Conservation (phyloP, 495 filamentous ascomycete species). For the Penicilliopsis zonata region DNA sequence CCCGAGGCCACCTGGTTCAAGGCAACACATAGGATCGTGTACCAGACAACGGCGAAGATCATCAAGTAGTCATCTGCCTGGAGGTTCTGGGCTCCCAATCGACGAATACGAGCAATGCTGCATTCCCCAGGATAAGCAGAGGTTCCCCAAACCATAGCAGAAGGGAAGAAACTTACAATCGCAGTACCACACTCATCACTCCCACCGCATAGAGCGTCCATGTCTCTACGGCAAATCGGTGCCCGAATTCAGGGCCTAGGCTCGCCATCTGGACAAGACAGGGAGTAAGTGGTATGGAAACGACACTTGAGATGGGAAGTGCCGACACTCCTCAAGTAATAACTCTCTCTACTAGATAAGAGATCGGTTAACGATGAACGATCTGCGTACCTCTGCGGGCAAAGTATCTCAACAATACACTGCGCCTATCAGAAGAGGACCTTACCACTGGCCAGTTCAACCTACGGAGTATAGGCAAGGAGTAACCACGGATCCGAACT, state of each 20-base stretch:
- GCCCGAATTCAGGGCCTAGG: slow-evolving; percentile 19
- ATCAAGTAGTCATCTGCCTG: slow-evolving; percentile 43
- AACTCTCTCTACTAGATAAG: too few species aligned
- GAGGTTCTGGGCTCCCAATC: slow-evolving; percentile 31
- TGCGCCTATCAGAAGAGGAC: too few species aligned
- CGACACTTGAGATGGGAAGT: too few species aligned
- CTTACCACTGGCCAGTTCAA: too few species aligned
- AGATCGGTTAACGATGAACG: too few species aligned
- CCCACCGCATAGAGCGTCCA: slow-evolving; percentile 37
- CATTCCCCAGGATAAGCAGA: too few species aligned
- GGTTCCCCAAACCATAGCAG: not conserved
- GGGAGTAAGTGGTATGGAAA: too few species aligned
- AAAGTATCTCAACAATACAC: too few species aligned
- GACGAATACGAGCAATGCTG: slow-evolving; percentile 36
- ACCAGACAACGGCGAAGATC: slow-evolving; percentile 35
- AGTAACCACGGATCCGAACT: too few species aligned
- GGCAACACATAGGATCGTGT: slow-evolving; percentile 40
- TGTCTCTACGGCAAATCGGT: slow-evolving; percentile 28
- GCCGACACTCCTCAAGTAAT: too few species aligned
- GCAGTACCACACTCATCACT: slow-evolving; percentile 25
- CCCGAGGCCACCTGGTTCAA: slow-evolving; percentile 38
- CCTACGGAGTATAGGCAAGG: too few species aligned
- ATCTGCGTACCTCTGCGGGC: too few species aligned
- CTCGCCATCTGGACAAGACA: slow-evolving; percentile 24
- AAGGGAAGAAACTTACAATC: slow-evolving; percentile 25